Conservation (phyloP, 805 yeast species). For the Hanseniaspora lindneri region DNA sequence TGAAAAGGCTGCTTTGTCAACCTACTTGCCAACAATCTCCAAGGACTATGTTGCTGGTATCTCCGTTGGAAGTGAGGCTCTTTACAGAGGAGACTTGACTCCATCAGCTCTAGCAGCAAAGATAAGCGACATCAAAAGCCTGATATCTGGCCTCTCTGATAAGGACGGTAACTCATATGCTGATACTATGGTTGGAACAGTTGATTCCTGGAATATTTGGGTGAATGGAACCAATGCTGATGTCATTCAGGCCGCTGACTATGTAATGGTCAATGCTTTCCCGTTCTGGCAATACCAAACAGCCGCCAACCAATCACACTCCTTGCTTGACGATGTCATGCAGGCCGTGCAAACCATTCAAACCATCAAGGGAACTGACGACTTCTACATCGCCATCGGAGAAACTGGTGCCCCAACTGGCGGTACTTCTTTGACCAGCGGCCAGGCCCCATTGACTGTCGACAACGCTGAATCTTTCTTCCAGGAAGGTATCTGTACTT, state of each 20-base stretch:
- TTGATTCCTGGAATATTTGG: conserved; percentile 88
- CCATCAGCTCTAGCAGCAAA: conserved; percentile 59
- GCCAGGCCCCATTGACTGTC: conserved; percentile 47
- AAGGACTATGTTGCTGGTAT: conserved; percentile 59
- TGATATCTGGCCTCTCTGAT: conserved; percentile 53
- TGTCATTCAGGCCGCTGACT: conserved; percentile 71
- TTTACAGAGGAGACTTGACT: conserved; percentile 79
- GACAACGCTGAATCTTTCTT: conserved; percentile 69
- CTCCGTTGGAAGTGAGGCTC: conserved; percentile 90
- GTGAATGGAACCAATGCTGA: conserved; percentile 65
- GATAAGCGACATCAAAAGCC: conserved; percentile 50
- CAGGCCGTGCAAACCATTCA: conserved; percentile 88
- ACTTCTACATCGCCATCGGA: conserved; percentile 87
- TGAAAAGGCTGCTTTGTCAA: conserved; percentile 60
- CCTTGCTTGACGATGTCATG: conserved; percentile 94
- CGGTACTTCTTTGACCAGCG: conserved; percentile 40
- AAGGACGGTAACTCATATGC: conserved; percentile 68
- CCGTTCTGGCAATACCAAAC: conserved; percentile 98
- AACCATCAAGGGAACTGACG: conserved; percentile 73
- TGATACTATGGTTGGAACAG: conserved; percentile 73
- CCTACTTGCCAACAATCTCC: conserved; percentile 62
- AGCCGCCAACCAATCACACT: conserved; percentile 67
- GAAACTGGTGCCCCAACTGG: conserved; percentile 96
- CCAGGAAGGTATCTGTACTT: conserved; percentile 82
- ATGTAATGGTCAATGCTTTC: conserved; percentile 87